A percentile compares a stretch with the other conserved stretches of the same genome.
Conservation (phyloP, 345 rosid genomes). For the Euphorbia peplus region DNA sequence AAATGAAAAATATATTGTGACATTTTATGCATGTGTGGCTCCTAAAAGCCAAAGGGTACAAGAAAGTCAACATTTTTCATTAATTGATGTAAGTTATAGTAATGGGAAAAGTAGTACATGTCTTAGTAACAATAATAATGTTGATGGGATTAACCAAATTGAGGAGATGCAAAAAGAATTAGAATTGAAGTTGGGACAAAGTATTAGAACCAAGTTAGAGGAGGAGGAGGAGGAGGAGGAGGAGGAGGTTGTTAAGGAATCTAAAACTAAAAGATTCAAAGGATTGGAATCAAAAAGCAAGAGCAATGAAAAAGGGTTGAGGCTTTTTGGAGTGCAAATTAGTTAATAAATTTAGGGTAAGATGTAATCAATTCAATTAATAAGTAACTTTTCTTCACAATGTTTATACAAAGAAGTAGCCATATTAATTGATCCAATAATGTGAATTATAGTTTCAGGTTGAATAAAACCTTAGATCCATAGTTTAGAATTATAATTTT, state of each 20-base stretch:
- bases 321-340: slow-evolving; percentile 54
- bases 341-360: too few species aligned
- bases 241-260: not conserved
- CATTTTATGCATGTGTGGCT: slow-evolving; percentile 22
- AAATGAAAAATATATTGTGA: slow-evolving; percentile 21
- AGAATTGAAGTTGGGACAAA: slow-evolving; percentile 27
- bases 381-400: too few species aligned
- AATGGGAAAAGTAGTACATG: slow-evolving; percentile 6
- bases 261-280: not conserved
- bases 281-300: slow-evolving; percentile 7
- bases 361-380: too few species aligned
- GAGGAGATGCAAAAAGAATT: slow-evolving; percentile 30
- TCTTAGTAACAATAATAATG: too few species aligned
- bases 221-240: not conserved
- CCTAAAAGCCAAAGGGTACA: too few species aligned
- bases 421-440: not conserved
- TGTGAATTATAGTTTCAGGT: too few species aligned
- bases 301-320: slow-evolving; percentile 30
- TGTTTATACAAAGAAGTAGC: too few species aligned
- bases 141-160: slow-evolving; percentile 7
- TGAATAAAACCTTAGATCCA: too few species aligned
- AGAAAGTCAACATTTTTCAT: slow-evolving; percentile 27
- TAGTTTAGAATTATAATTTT: too few species aligned
- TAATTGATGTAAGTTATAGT: slow-evolving; percentile 41
- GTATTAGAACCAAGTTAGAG: slow-evolving; percentile 14